Evolutionary conservation across 306 rosid species (phyloP).

Genomic region (Astragalus membranaceus): DNA sequence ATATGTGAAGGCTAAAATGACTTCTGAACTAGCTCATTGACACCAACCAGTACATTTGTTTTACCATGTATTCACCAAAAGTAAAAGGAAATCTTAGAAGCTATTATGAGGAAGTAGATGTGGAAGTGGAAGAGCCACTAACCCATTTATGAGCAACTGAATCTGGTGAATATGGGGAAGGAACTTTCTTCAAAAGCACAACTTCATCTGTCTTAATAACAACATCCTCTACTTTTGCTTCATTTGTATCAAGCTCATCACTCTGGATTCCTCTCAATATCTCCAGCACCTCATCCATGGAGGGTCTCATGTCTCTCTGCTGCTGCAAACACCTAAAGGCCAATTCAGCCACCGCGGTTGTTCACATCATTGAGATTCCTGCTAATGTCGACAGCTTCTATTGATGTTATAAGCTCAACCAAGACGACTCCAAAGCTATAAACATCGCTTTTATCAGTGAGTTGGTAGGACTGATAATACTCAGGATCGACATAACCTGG

Average conservation of each 20-base stretch:
- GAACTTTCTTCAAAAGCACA: constrained; percentile 41
- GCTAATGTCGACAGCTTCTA: constrained; percentile 75
- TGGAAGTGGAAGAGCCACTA: constrained; percentile 46
- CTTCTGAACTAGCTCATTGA: too few species aligned
- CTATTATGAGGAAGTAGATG: constrained; percentile 50
- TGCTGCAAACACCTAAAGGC: constrained; percentile 87
- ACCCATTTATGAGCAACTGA: constrained; percentile 56
- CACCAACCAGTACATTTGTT: too few species aligned
- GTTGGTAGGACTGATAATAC: too few species aligned
- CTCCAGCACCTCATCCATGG: constrained; percentile 83
- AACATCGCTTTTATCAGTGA: too few species aligned
- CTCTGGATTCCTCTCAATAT: too few species aligned
- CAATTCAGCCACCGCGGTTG: constrained; percentile 62
- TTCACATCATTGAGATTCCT: constrained; percentile 63
- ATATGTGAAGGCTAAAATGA: too few species aligned
- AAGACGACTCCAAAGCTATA: constrained; percentile 90
- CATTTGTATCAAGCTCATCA: too few species aligned
- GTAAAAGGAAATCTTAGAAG: constrained; percentile 20
- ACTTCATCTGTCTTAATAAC: constrained; percentile 33
- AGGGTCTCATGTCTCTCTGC: constrained; percentile 74
- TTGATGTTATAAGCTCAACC: constrained; percentile 69
- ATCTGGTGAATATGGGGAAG: constrained; percentile 58
- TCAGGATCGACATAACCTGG: too few species aligned
- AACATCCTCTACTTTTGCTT: constrained; percentile 37
- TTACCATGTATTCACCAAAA: too few species aligned